These are phyloP conservation scores for Fusarium virguliforme DNA, from an alignment of 2,329 filamentous ascomycete genomes.

Conservation along the genomic window DNA sequence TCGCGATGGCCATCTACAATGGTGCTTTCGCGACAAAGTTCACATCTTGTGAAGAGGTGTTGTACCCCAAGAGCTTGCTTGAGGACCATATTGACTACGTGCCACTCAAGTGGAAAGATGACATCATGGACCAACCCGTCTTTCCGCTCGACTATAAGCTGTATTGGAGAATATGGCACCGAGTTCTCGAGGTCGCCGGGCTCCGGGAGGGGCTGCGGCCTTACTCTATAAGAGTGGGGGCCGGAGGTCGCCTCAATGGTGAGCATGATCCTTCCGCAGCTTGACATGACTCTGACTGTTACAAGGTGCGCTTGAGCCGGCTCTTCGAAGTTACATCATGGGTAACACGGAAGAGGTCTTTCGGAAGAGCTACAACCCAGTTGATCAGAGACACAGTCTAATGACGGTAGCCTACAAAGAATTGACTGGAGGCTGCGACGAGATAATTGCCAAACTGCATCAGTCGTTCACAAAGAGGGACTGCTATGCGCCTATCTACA, in stretches of 20 bases:
- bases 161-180: constrained; percentile 8
- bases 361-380: constrained; percentile 11
- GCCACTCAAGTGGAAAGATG: neutral
- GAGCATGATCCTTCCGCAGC: neutral
- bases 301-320: constrained; percentile 1
- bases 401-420: neutral
- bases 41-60: neutral
- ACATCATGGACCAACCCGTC: neutral
- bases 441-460: neutral
- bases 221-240: constrained; percentile 7
- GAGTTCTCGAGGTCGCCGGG: constrained; percentile 4
- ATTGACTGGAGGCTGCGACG: neutral
- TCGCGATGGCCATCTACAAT: neutral
- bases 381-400: neutral
- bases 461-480: constrained; percentile 9
- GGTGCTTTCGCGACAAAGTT: neutral
- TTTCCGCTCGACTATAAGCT: constrained; percentile 1
- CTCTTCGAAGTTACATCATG: constrained; percentile 6
- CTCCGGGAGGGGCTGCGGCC: neutral
- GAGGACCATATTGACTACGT: neutral
- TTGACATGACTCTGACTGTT: neutral
- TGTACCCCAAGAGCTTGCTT: neutral
- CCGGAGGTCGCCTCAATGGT: constrained; percentile 4
- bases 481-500: constrained; percentile 5
- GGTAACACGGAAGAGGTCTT: constrained; percentile 13